A percentile compares a stretch with the other conserved stretches of the same genome.
These are phyloP conservation scores for Venturia asperata DNA, from an alignment of 2,329 filamentous ascomycete genomes.

Conservation along the genomic window DNA sequence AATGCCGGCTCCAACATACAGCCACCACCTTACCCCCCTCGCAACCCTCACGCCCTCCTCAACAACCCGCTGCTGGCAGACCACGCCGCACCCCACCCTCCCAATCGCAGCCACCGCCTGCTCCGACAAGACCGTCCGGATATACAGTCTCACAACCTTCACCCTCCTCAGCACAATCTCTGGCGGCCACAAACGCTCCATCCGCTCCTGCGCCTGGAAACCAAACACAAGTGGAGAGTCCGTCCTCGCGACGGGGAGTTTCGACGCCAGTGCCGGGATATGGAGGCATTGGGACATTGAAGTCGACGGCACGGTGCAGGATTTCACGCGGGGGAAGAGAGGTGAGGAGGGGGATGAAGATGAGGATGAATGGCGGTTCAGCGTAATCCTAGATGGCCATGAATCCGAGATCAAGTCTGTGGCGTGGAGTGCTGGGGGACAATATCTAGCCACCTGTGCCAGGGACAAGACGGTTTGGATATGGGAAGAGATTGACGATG, in stretches of 20 bases:
- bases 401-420: conserved; percentile 87
- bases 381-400: conserved; percentile 86
- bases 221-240: conserved; percentile 57
- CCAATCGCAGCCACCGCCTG: conserved; percentile 86
- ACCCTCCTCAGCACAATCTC: conserved; percentile 70
- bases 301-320: conserved; percentile 22
- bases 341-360: conserved; percentile 53
- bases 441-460: conserved; percentile 80
- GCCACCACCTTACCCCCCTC: conserved; percentile 34
- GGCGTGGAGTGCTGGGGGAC: conserved; percentile 64
- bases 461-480: conserved; percentile 96
- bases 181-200: conserved; percentile 83
- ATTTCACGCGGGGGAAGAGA: conserved; percentile 30
- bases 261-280: conserved; percentile 80
- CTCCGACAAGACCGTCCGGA: conserved; percentile 74
- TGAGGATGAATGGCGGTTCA: conserved; percentile 85
- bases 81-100: conserved; percentile 74
- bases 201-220: conserved; percentile 86
- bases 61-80: conserved; percentile 69
- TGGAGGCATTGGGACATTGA: conserved; percentile 57
- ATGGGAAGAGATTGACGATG: conserved; percentile 93
- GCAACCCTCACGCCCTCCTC: conserved; percentile 48
- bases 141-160: conserved; percentile 81
- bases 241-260: conserved; percentile 84
- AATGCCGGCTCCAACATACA: not conserved